Evolutionary conservation across 2,329 filamentous ascomycete genomes (phyloP).

Genomic region (Penicillium sp.): DNA sequence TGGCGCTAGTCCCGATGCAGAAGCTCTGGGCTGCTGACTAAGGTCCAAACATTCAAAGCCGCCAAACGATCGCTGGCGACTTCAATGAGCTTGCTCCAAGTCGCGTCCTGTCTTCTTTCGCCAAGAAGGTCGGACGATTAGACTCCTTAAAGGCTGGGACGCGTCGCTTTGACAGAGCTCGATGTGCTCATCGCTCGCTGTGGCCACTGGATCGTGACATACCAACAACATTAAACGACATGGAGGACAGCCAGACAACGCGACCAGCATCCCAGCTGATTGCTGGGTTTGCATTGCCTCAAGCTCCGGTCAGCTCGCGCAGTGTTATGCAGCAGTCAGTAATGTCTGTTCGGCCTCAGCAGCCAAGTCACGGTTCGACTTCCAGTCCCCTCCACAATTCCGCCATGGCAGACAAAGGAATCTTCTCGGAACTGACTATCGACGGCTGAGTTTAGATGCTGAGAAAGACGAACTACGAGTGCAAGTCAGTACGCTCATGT

Average conservation of each 20-base stretch:
- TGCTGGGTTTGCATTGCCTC: slow-evolving; percentile 53
- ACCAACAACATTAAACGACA: slow-evolving; percentile 10
- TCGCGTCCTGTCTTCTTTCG: neutral
- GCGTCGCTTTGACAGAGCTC: neutral
- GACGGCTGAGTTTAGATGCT: slow-evolving; percentile 31
- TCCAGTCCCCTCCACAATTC: neutral
- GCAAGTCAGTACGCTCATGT: slow-evolving; percentile 83
- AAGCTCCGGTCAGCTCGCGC: slow-evolving; percentile 35
- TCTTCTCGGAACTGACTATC: slow-evolving; percentile 1
- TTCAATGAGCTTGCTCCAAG: neutral
- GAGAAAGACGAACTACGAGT: slow-evolving; percentile 80
- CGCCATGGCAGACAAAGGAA: neutral
- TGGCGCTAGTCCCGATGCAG: slow-evolving; percentile 34
- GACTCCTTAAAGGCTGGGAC: neutral
- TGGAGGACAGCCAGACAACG: slow-evolving; percentile 45
- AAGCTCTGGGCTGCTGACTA: slow-evolving; percentile 22
- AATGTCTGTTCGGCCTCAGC: slow-evolving; percentile 37
- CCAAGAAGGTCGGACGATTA: neutral
- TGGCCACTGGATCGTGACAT: neutral
- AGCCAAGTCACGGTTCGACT: slow-evolving; percentile 40
- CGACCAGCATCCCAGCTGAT: slow-evolving; percentile 64
- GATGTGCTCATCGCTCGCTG: neutral
- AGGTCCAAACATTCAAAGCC: slow-evolving; percentile 18
- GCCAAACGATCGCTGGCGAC: neutral
- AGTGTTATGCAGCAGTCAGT: slow-evolving; percentile 41